Percentiles rank a stretch among this genome's conserved stretches.
Conservation (phyloP, 306 rosid genomes). For the Rosa chinensis region DNA sequence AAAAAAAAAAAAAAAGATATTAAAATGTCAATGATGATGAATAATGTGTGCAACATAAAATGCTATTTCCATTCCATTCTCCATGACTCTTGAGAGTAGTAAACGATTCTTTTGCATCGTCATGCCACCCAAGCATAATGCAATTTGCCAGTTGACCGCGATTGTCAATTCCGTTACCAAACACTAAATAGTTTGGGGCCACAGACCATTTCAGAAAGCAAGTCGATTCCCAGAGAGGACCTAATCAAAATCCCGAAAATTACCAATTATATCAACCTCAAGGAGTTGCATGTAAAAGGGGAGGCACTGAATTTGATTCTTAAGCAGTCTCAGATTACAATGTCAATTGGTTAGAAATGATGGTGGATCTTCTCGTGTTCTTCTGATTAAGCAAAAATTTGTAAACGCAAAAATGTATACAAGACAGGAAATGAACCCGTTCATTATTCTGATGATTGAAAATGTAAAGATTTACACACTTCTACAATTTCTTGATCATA, state of each 20-base stretch:
- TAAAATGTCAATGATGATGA: background rate
- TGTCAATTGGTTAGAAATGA: background rate
- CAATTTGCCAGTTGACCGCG: background rate
- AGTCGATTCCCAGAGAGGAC: background rate
- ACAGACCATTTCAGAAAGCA: background rate
- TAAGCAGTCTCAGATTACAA: background rate
- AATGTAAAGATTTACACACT: slow-evolving; percentile 31
- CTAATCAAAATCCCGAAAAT: background rate
- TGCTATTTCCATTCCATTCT: background rate
- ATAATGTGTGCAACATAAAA: background rate
- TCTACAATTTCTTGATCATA: slow-evolving; percentile 30
- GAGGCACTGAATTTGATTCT: background rate
- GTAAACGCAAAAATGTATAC: background rate
- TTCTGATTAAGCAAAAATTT: background rate
- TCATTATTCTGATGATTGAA: slow-evolving; percentile 21
- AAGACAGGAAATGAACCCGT: slow-evolving; percentile 20
- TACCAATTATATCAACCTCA: background rate
- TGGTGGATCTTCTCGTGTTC: background rate
- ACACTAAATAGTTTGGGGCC: background rate
- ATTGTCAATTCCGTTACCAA: background rate
- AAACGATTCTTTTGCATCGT: background rate
- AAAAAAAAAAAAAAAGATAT: background rate
- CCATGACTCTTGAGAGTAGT: background rate
- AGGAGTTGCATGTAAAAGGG: background rate
- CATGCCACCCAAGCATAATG: background rate